Percentiles rank a stretch among this genome's conserved stretches.
These are phyloP conservation scores for Solioccasus polychromus DNA, from an alignment of 768 basidiomycete genomes.

Conservation along the genomic window DNA sequence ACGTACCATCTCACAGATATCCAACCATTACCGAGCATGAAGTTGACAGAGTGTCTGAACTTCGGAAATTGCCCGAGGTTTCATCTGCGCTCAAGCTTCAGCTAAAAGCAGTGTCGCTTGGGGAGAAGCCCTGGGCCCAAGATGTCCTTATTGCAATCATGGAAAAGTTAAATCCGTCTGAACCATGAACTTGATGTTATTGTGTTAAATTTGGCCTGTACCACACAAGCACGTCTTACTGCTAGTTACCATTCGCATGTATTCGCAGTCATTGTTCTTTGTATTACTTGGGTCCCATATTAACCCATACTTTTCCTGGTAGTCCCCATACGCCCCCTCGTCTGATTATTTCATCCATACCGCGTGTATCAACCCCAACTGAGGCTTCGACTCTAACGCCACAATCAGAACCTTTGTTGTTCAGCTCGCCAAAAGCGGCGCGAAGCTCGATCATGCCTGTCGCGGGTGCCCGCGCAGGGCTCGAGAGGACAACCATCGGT, in stretches of 20 bases:
- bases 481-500: constrained; percentile 61
- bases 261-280: background rate
- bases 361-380: constrained; percentile 48
- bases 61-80: constrained; percentile 23
- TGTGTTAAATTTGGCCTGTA: background rate
- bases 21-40: constrained; percentile 11
- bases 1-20: constrained; percentile 12
- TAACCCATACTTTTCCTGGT: constrained; percentile 60
- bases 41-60: constrained; percentile 18
- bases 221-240: background rate
- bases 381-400: constrained; percentile 24
- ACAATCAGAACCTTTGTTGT: constrained; percentile 16
- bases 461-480: constrained; percentile 62
- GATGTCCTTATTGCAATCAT: constrained; percentile 23
- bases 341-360: constrained; percentile 67
- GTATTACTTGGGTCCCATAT: constrained; percentile 5
- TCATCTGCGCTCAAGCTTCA: constrained; percentile 20
- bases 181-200: constrained; percentile 1
- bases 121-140: constrained; percentile 27
- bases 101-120: constrained; percentile 19
- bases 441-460: constrained; percentile 64
- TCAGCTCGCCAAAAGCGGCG: constrained; percentile 55
- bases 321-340: constrained; percentile 70
- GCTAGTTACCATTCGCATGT: background rate
- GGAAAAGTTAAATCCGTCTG: constrained; percentile 18